phyloP scores from a whole-genome alignment of 2,329 filamentous ascomycete species.

The Aschersonia sp. region DNA sequence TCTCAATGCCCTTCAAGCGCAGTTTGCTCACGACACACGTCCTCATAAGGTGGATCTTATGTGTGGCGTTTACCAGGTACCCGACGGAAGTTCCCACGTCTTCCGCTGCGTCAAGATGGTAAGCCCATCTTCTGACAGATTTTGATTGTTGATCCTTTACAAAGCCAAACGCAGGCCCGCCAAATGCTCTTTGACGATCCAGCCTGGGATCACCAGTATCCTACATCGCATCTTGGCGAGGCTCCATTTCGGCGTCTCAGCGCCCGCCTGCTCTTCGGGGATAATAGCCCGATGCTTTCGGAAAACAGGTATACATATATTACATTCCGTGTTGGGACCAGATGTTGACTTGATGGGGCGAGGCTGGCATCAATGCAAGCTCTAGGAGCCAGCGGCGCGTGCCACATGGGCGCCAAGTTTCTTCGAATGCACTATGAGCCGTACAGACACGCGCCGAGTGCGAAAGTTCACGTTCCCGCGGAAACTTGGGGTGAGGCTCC shows the following conservation, averaged over 20 bases:
- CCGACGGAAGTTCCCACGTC: background rate
- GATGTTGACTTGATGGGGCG: background rate
- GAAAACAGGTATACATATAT: background rate
- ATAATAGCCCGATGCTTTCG: background rate
- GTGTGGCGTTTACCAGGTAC: background rate
- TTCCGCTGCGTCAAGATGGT: background rate
- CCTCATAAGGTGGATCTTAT: background rate
- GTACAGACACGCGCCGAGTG: background rate
- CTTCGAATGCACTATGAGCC: background rate
- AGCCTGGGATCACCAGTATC: background rate
- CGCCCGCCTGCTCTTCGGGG: background rate
- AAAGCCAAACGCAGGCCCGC: background rate
- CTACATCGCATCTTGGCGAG: background rate
- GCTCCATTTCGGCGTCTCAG: background rate
- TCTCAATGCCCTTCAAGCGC: background rate
- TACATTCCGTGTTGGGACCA: background rate
- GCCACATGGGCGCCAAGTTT: constrained; percentile 1
- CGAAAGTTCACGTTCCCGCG: background rate
- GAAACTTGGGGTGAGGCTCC: background rate
- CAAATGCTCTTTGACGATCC: background rate
- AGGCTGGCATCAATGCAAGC: background rate
- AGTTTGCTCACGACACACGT: background rate
- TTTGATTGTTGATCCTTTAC: background rate
- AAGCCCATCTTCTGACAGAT: background rate
- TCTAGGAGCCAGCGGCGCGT: background rate